Percentiles rank a stretch among this genome's conserved stretches.
Evolutionary conservation across 495 filamentous ascomycete species (phyloP).

Genomic region (Penicillium malachiteum): DNA sequence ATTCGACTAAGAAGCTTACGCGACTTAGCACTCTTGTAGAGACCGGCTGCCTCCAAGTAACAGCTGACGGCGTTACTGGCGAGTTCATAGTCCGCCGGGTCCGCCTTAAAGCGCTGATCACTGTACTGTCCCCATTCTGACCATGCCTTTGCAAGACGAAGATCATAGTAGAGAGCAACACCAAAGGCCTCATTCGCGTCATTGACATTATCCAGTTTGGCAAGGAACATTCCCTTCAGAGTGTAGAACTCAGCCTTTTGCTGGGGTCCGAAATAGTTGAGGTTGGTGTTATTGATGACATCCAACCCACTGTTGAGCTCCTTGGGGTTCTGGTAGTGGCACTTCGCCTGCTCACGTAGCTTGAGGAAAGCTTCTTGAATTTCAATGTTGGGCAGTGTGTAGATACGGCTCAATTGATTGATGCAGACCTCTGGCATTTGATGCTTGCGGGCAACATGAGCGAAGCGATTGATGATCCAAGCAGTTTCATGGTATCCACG

Average conservation of each 20-base stretch:
- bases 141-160: constrained; percentile 95
- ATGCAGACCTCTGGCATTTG: constrained; percentile 97
- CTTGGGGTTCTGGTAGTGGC: constrained; percentile 91
- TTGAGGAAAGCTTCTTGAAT: constrained; percentile 99
- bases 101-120: constrained; percentile 88
- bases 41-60: constrained; percentile 91
- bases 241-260: constrained; percentile 99
- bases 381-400: constrained; percentile 98
- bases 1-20: constrained; percentile 92
- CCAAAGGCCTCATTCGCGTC: constrained; percentile 95
- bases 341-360: constrained; percentile 93
- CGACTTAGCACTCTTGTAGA: constrained; percentile 96
- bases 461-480: constrained; percentile 99
- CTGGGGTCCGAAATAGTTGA: constrained; percentile 92
- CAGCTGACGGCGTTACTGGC: constrained; percentile 92
- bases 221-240: constrained; percentile 98
- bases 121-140: constrained; percentile 99
- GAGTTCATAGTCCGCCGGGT: constrained; percentile 71
- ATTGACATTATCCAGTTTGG: constrained; percentile 81
- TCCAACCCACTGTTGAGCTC: constrained; percentile 91
- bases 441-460: constrained; percentile 96
- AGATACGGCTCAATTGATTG: constrained; percentile 92
- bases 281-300: constrained; percentile 99
- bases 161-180: constrained; percentile 89
- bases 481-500: constrained; percentile 97